phyloP scores from a whole-genome alignment of 2,329 filamentous ascomycete species.

The Alternaria hordeiaustralica region DNA sequence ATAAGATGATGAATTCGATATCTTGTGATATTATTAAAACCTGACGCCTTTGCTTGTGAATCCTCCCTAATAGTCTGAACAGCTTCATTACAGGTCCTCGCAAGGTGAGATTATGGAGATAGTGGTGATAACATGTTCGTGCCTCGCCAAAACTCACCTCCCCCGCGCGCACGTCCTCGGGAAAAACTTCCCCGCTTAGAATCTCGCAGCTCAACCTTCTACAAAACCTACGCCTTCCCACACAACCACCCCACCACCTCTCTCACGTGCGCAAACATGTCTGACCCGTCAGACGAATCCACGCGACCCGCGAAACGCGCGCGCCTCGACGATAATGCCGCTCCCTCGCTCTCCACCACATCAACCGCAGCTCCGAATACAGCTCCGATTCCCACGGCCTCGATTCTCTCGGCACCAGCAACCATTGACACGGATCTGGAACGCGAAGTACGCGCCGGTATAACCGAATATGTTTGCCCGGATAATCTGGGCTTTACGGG shows the following conservation, averaged over 20 bases:
- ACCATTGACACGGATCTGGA: slow-evolving; percentile 40
- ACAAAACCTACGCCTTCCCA: not conserved
- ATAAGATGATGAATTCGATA: slow-evolving; percentile 3
- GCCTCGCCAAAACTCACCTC: slow-evolving; percentile 17
- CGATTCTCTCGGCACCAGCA: slow-evolving; percentile 12
- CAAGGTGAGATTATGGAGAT: not conserved
- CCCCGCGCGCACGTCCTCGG: slow-evolving; percentile 22
- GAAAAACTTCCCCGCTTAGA: slow-evolving; percentile 39
- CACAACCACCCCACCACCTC: slow-evolving; percentile 1
- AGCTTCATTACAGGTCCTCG: too few species aligned
- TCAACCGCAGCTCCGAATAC: not conserved
- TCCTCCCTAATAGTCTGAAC: not conserved
- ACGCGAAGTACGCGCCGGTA: slow-evolving; percentile 61
- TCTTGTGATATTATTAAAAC: not conserved
- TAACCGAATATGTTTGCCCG: slow-evolving; percentile 67
- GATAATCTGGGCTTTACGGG: slow-evolving; percentile 67
- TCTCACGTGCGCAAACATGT: slow-evolving; percentile 14
- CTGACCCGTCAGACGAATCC: slow-evolving; percentile 18
- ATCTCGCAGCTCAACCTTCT: slow-evolving; percentile 7
- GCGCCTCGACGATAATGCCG: slow-evolving; percentile 33
- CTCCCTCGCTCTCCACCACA: slow-evolving; percentile 12
- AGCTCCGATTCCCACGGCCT: slow-evolving; percentile 5
- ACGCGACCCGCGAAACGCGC: slow-evolving; percentile 42
- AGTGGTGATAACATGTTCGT: not conserved
- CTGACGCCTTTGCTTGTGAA: not conserved